These are phyloP conservation scores for Pezicula neosporulosa DNA, from an alignment of 2,329 filamentous ascomycete species.

Conservation along the genomic window DNA sequence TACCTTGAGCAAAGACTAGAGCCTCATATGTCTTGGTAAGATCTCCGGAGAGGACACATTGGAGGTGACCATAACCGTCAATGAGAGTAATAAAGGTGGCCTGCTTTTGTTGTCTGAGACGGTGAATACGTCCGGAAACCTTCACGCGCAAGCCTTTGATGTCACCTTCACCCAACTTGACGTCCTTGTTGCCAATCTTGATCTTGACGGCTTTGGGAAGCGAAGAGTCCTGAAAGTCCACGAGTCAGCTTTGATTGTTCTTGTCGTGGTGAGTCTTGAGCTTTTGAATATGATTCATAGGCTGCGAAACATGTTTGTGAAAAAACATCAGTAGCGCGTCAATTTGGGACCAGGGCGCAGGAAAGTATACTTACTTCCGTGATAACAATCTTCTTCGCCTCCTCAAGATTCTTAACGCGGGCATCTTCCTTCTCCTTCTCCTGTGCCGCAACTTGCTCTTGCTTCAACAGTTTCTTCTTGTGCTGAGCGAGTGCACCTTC, in stretches of 20 bases:
- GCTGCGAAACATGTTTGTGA: too few relatives aligned
- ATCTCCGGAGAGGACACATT: constrained; percentile 76
- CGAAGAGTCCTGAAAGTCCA: constrained; percentile 46
- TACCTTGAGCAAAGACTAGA: constrained; percentile 67
- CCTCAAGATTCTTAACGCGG: constrained; percentile 67
- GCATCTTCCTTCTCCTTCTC: constrained; percentile 72
- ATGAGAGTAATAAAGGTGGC: constrained; percentile 82
- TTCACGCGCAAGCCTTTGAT: constrained; percentile 70
- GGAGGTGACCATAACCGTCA: constrained; percentile 81
- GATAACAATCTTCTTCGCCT: constrained; percentile 75
- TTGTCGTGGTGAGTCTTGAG: too few relatives aligned
- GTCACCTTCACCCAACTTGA: constrained; percentile 53
- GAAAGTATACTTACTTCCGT: constrained; percentile 38
- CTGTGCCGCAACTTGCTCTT: constrained; percentile 66
- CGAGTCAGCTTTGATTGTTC: too few relatives aligned
- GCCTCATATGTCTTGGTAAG: constrained; percentile 76
- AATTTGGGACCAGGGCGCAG: too few relatives aligned
- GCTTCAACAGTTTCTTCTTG: constrained; percentile 82
- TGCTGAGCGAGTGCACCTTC: constrained; percentile 69
- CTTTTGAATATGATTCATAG: too few relatives aligned
- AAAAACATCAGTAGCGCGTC: too few relatives aligned
- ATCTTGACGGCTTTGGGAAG: constrained; percentile 74
- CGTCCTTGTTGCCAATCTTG: constrained; percentile 68
- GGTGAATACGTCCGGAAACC: constrained; percentile 80
- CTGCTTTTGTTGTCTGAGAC: constrained; percentile 77